Base-by-base conservation (phyloP, 192 early-diverging fungal genomes). In the Coemansia sp. region DNA sequence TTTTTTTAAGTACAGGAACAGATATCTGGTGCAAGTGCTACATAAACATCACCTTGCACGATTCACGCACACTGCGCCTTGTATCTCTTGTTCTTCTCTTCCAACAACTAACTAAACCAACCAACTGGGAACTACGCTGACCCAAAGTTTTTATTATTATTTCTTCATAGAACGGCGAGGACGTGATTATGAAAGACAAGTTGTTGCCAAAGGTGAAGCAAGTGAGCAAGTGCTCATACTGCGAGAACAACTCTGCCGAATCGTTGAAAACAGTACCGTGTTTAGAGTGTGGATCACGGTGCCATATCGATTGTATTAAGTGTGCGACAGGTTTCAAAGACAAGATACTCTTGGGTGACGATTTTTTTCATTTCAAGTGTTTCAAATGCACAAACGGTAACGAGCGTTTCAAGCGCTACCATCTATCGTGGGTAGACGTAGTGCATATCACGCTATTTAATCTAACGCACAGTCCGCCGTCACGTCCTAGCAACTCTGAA, bases 281-380 rank as follows among this genome's bases (percentile, higher is more conserved):
- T 30, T 66, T 81, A 30, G 73, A 48, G 24, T 81, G 78, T 57
- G 78, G 78, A 22, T 81, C 78, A 54, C 78, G 78, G 48, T 81
- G 78, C 71, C 81, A 82, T 57, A 75, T 79, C 44, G 78, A 83
- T 54, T 90, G 88, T 69, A 85, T 90, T 21, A 65, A 70, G 21
- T 65, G 77, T 44, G 66, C 86, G 54, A 74, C 82, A 30, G 56
- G 60, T 18, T 90, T 86, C 81, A 73, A 74, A 61, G 58, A 71
- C 61, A 77, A 74, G 53, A 87, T 87, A 4, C 62, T 90, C 30
- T 74, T 85, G 9, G 89, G 87, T 26, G 89, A 90, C 56, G 88
- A 90, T 69, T 88, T 86, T 64, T 90, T 83, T 71, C 75, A 83
- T 56, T 87, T 87, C 76, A 68, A 65, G 55, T 90, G 89, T 74